Percentiles rank a stretch among this genome's conserved stretches.
Evolutionary conservation across 2,329 filamentous ascomycete genomes (phyloP).

Genomic region (Fusarium napiforme): DNA sequence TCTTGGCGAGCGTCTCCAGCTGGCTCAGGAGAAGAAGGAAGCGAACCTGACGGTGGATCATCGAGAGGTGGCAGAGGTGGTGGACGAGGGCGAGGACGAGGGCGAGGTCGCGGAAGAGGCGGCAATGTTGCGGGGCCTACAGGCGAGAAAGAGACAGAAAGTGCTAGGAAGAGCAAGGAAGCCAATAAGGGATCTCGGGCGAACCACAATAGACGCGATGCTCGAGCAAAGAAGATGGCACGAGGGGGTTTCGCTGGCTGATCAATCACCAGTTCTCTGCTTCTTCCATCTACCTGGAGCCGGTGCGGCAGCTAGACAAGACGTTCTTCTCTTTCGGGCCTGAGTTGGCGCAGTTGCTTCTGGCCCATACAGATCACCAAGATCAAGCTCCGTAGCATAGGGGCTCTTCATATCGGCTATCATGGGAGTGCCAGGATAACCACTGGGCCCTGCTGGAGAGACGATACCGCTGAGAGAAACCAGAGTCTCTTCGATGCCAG

Average conservation of each 20-base stretch:
- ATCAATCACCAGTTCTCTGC: constrained; percentile 32
- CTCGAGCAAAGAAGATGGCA: constrained; percentile 73
- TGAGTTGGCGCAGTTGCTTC: constrained; percentile 21
- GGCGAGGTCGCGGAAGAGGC: constrained; percentile 63
- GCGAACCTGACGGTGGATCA: constrained; percentile 59
- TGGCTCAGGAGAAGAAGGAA: constrained; percentile 67
- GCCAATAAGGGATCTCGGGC: constrained; percentile 83
- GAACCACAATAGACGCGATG: constrained; percentile 87
- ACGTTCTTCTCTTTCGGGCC: constrained; percentile 26
- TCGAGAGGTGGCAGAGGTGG: constrained; percentile 59
- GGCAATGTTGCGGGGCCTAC: constrained; percentile 72
- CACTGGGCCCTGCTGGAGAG: constrained; percentile 26
- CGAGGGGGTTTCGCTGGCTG: constrained; percentile 56
- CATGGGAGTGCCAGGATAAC: constrained; percentile 45
- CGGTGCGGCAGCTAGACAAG: not conserved
- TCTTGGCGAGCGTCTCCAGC: constrained; percentile 69
- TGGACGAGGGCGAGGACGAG: constrained; percentile 59
- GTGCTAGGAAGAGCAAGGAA: constrained; percentile 80
- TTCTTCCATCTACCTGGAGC: constrained; percentile 32
- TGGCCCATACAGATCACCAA: constrained; percentile 48
- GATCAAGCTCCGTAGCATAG: constrained; percentile 51
- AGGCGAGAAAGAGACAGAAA: constrained; percentile 77
- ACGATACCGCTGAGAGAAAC: constrained; percentile 49
- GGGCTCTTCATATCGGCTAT: constrained; percentile 52
- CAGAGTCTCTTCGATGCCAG: constrained; percentile 50